Conservation (phyloP, 768 basidiomycete genomes). For the Fistulinella prunicolor region DNA sequence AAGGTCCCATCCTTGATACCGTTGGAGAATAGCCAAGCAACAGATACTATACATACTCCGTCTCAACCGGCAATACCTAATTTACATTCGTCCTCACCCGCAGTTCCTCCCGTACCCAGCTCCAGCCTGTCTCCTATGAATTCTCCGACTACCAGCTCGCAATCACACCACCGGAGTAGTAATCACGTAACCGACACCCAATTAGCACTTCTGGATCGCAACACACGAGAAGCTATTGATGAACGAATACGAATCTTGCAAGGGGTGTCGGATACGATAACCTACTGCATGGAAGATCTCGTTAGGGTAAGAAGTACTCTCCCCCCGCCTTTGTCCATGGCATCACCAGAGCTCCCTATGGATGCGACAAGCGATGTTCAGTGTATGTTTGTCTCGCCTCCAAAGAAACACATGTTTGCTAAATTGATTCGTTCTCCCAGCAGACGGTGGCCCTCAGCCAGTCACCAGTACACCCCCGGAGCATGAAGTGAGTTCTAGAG, state of each 20-base stretch:
- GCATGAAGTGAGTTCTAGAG: not conserved
- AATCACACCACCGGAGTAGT: slow-evolving; percentile 36
- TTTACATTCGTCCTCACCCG: slow-evolving; percentile 11
- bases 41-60: not conserved
- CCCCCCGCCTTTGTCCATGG: slow-evolving; percentile 36
- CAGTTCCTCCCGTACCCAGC: not conserved
- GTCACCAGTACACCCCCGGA: not conserved
- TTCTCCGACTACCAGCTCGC: not conserved
- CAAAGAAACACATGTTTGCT: not conserved
- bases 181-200: slow-evolving; percentile 47
- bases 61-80: slow-evolving; percentile 1
- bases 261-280: slow-evolving; percentile 71
- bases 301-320: slow-evolving; percentile 71
- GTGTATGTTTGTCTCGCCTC: slow-evolving; percentile 11
- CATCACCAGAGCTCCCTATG: slow-evolving; percentile 8
- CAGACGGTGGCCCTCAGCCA: not conserved
- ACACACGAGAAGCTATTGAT: slow-evolving; percentile 81
- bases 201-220: slow-evolving; percentile 56
- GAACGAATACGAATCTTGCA: slow-evolving; percentile 79
- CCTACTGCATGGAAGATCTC: slow-evolving; percentile 75
- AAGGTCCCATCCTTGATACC: slow-evolving; percentile 26
- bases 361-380: slow-evolving; percentile 6
- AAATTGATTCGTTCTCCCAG: not conserved
- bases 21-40: slow-evolving; percentile 11
- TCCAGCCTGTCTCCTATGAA: not conserved